phyloP scores from a whole-genome alignment of 2,329 filamentous ascomycete species.

The Xenoacremonium recifei region DNA sequence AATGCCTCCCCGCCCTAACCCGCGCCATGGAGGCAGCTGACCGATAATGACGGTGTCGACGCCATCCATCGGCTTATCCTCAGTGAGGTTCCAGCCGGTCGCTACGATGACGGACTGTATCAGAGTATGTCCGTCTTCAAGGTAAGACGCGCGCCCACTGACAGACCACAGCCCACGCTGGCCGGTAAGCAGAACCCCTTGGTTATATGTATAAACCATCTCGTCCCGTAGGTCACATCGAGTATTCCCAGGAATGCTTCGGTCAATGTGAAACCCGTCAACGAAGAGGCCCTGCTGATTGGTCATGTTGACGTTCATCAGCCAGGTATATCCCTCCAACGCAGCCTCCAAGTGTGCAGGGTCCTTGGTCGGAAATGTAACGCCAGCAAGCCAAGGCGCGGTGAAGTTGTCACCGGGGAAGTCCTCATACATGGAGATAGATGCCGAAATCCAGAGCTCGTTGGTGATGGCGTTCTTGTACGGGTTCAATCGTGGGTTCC shows the following conservation, averaged over 20 bases:
- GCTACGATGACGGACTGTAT: slow-evolving; percentile 72
- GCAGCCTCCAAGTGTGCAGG: slow-evolving; percentile 70
- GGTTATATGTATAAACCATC: slow-evolving; percentile 95
- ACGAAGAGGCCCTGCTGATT: slow-evolving; percentile 72
- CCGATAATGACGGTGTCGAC: slow-evolving; percentile 29
- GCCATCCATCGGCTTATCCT: slow-evolving; percentile 41
- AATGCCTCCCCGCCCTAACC: slow-evolving; percentile 75
- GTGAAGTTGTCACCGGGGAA: slow-evolving; percentile 78
- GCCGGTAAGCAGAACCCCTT: slow-evolving; percentile 84
- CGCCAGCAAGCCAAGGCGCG: slow-evolving; percentile 57
- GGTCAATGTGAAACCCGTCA: slow-evolving; percentile 83
- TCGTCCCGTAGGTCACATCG: slow-evolving; percentile 79
- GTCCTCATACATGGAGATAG: slow-evolving; percentile 83
- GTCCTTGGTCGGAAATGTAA: slow-evolving; percentile 42
- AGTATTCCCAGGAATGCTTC: slow-evolving; percentile 61
- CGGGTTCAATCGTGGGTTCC: slow-evolving; percentile 76
- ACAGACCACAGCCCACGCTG: slow-evolving; percentile 77
- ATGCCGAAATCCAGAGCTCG: slow-evolving; percentile 82
- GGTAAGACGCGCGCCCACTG: slow-evolving; percentile 68
- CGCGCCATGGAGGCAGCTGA: slow-evolving; percentile 60
- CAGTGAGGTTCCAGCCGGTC: slow-evolving; percentile 68
- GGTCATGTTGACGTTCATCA: slow-evolving; percentile 76
- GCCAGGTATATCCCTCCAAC: slow-evolving; percentile 76
- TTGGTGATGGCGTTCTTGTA: slow-evolving; percentile 99
- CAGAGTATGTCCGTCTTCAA: slow-evolving; percentile 77